Evolutionary conservation across 768 basidiomycete genomes (phyloP), one percentile per base, ranked within the genome.

Genomic region (Lyophyllum shimeji): DNA sequence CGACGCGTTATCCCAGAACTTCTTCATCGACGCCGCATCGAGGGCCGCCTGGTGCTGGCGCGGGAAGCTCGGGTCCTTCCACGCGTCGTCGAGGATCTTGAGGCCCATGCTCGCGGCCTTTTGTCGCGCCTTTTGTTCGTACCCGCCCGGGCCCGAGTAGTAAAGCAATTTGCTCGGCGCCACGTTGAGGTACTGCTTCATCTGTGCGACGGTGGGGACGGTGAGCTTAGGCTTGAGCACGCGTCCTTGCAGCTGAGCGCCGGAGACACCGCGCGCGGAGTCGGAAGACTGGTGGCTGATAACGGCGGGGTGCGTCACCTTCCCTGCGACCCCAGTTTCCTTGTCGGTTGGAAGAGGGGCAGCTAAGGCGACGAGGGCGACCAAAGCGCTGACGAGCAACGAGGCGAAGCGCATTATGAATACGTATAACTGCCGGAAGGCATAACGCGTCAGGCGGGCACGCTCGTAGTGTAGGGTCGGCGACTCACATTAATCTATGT

Each of bases 101-200:
- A 37, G 40, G 11, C 46, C 50, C 31, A 55, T 52, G 17, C 31
- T 33, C 20, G 43, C 25, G 13, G 20, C 40, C 2, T n/a, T 31
- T 1, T 46, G n/a, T 13, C 33, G 44, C 37, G 58, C 58, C 6
- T 29, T 27, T 7, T 43, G 21, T 20, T 31, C 27, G 49, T 55
- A 59, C 12, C 58, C 58, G 5, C 58, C 58, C 17, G 58, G 58
- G 6, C 58, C 58, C 27, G 58, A 50, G 46, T 55, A 59, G 50
- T 55, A 59, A 27, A 59, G 43, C 12, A 49, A 23, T 27, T 54
- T 55, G 46, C 34, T 34, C 2, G 45, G 45, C 15, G 39, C 8
- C 23, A 48, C 37, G 11, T 25, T 15, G 21, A 55, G 53, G 12
- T 47, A n/a, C 5, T 7, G 3, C 25, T 55, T 55, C 20, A 55